These are phyloP conservation scores for Kazachstania sp. DNA, from an alignment of 1,139 yeast species.

Conservation along the genomic window DNA sequence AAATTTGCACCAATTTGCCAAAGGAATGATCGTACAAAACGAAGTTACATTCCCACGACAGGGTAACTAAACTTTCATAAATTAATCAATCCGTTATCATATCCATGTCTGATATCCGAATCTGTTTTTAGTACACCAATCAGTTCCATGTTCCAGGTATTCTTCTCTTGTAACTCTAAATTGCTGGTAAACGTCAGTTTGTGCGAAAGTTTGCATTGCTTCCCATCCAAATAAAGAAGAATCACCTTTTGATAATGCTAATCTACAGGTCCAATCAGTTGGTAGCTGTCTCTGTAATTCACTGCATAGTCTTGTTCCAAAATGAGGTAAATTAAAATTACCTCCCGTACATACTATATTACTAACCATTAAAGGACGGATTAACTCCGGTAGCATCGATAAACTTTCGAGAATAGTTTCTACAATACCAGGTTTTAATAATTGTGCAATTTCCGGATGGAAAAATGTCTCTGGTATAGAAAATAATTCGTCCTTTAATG, in stretches of 20 bases:
- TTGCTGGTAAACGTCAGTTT: conserved; percentile 42
- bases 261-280: conserved; percentile 53
- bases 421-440: conserved; percentile 61
- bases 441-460: conserved; percentile 77
- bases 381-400: conserved; percentile 60
- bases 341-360: conserved; percentile 85
- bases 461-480: conserved; percentile 79
- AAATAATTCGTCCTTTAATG: conserved; percentile 75
- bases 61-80: not conserved
- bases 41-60: not conserved
- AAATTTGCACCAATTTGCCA: not conserved
- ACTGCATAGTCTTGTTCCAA: conserved; percentile 47
- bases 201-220: conserved; percentile 48
- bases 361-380: conserved; percentile 69
- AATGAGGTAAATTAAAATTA: conserved; percentile 60
- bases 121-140: conserved; percentile 61
- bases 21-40: not conserved
- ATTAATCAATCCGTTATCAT: conserved; percentile 3
- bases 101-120: conserved; percentile 50
- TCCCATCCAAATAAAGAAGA: conserved; percentile 46
- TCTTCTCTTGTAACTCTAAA: conserved; percentile 66
- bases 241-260: conserved; percentile 37
- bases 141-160: conserved; percentile 78
- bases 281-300: conserved; percentile 64
- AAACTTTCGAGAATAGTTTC: conserved; percentile 70